A percentile compares a stretch with the other conserved stretches of the same genome.
Evolutionary conservation across 352 stramenopile genomes (phyloP).

Genomic region (Bremia lactucae): DNA sequence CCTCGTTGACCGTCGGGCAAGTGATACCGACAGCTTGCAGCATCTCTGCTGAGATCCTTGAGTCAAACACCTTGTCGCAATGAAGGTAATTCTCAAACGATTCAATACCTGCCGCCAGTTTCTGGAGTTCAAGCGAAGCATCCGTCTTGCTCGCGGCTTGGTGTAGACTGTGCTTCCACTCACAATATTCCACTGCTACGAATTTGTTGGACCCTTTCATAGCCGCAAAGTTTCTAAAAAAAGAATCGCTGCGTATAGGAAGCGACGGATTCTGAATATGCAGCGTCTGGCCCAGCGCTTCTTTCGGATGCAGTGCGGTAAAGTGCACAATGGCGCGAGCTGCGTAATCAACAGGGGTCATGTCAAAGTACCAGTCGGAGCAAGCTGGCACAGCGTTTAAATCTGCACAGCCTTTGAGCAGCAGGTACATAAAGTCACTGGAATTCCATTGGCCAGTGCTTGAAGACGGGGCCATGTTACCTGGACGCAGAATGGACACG

Average conservation of each 20-base stretch:
- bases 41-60: conserved; percentile 29
- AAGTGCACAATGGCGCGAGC: conserved; percentile 79
- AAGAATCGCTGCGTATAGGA: conserved; percentile 33
- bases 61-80: conserved; percentile 57
- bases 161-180: conserved; percentile 30
- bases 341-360: conserved; percentile 89
- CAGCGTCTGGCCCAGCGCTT: conserved; percentile 52
- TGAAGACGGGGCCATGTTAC: conserved; percentile 81
- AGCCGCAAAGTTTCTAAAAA: conserved; percentile 34
- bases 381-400: conserved; percentile 50
- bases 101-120: conserved; percentile 43
- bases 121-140: conserved; percentile 33
- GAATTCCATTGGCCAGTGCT: conserved; percentile 68
- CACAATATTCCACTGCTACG: conserved; percentile 18
- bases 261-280: conserved; percentile 58
- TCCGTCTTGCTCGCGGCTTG: conserved; percentile 16
- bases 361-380: conserved; percentile 78
- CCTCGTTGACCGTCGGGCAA: conserved; percentile 32
- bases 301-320: conserved; percentile 35
- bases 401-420: conserved; percentile 70
- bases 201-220: conserved; percentile 21
- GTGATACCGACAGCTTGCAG: conserved; percentile 26
- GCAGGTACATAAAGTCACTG: conserved; percentile 85
- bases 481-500: conserved; percentile 79
- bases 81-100: conserved; percentile 62